These are phyloP conservation scores for Olyra latifolia DNA, from an alignment of 176 grass and related monocot genomes.

Conservation along the genomic window DNA sequence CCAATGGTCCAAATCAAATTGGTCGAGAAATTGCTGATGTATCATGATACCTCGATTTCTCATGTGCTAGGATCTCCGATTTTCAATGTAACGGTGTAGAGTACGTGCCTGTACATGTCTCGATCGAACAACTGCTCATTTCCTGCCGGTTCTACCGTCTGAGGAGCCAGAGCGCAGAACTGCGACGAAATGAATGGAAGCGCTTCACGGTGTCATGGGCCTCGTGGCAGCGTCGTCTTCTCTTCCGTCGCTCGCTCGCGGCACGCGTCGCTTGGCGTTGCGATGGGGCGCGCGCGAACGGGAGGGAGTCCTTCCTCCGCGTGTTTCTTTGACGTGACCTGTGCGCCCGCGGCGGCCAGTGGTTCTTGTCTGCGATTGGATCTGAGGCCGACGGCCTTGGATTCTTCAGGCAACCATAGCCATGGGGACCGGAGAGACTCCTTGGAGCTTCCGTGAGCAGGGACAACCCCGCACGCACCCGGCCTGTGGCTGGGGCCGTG, in stretches of 20 bases:
- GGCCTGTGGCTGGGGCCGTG: background rate
- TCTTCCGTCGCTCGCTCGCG: background rate
- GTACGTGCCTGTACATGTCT: too few relatives aligned
- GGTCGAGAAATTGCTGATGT: too few relatives aligned
- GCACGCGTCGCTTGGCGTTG: background rate
- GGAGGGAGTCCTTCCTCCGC: background rate
- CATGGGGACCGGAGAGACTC: background rate
- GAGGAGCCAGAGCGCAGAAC: too few relatives aligned
- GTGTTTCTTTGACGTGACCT: background rate
- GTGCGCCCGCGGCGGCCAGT: background rate
- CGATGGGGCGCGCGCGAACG: background rate
- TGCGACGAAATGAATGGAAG: too few relatives aligned
- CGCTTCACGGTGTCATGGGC: background rate
- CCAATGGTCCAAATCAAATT: too few relatives aligned
- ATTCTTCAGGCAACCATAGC: background rate
- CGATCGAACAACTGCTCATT: too few relatives aligned
- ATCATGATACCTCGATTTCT: too few relatives aligned
- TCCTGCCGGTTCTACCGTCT: too few relatives aligned
- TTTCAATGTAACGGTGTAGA: too few relatives aligned
- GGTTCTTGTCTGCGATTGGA: background rate
- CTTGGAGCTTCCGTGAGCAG: background rate
- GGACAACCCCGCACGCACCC: background rate
- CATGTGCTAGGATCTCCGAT: too few relatives aligned
- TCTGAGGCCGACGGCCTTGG: background rate
- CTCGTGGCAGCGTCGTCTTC: background rate